Evolutionary conservation across 306 rosid species (phyloP).

Genomic region (Gynostemma pentaphyllum): DNA sequence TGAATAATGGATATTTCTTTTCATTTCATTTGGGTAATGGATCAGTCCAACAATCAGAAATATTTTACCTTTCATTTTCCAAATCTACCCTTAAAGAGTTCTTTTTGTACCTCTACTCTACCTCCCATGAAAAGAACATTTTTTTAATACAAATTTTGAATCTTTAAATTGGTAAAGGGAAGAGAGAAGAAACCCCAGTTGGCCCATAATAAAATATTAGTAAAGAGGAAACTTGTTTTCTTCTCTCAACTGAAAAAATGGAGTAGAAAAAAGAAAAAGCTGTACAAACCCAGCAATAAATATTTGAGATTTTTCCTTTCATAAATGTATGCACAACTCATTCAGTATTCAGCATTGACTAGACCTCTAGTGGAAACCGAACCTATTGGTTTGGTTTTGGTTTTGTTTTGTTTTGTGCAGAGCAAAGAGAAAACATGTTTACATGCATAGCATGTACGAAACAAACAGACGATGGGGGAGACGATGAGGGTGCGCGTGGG

Average conservation of each 20-base stretch:
- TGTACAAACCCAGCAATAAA: background rate
- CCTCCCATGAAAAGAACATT: background rate
- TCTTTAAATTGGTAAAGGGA: too few species aligned
- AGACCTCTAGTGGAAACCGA: conserved; percentile 6
- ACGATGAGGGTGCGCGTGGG: conserved; percentile 52
- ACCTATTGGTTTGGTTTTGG: conserved; percentile 11
- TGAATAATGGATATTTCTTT: background rate
- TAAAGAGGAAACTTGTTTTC: background rate
- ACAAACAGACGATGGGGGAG: conserved; percentile 39
- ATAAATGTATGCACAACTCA: too few species aligned
- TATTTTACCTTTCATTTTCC: background rate
- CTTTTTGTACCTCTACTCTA: background rate
- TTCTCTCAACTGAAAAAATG: background rate
- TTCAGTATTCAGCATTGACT: background rate
- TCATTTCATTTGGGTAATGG: background rate
- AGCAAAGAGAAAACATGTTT: conserved; percentile 49
- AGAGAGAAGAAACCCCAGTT: too few species aligned
- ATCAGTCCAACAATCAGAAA: background rate
- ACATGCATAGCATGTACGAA: conserved; percentile 90
- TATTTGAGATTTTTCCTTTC: background rate
- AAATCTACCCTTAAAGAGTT: background rate
- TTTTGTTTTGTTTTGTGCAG: conserved; percentile 31
- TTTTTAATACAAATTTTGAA: too few species aligned
- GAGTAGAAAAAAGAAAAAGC: background rate
- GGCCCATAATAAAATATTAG: background rate